Percentiles rank a stretch among this genome's conserved stretches.
Conservation (phyloP, 129 eudicot species). For the Logfia minima region DNA sequence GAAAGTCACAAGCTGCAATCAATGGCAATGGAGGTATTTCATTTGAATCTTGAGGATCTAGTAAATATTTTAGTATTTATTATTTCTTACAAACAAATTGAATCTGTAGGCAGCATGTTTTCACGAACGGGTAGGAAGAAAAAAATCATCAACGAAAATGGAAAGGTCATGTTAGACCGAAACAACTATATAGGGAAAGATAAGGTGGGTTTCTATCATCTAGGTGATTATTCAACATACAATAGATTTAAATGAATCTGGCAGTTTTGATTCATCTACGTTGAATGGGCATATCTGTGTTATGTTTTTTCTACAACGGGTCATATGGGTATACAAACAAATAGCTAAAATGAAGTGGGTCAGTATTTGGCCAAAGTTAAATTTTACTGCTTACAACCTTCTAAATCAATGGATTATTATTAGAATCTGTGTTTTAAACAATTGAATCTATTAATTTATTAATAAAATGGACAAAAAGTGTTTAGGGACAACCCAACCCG, state of each 20-base stretch:
- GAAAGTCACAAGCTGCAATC: conserved; percentile 37
- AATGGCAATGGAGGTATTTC: conserved; percentile 45
- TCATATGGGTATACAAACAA: not conserved
- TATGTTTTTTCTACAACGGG: not conserved
- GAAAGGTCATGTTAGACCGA: conserved; percentile 27
- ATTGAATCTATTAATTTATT: not conserved
- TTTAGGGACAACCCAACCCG: not conserved
- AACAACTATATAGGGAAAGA: conserved; percentile 25
- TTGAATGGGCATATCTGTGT: not conserved
- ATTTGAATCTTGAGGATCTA: conserved; percentile 11
- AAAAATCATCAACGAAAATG: conserved; percentile 29
- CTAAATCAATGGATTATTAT: not conserved
- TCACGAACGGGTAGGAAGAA: conserved; percentile 34
- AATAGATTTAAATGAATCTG: not conserved
- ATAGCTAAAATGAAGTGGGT: not conserved
- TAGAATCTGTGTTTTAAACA: not conserved
- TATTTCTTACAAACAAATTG: not conserved
- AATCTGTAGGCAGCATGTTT: conserved; percentile 46
- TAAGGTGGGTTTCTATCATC: conserved; percentile 43
- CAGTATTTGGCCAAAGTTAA: not conserved
- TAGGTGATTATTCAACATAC: conserved; percentile 11
- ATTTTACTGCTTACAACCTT: not conserved
- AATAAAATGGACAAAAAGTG: not conserved
- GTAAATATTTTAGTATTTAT: not conserved
- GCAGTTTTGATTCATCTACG: not conserved